phyloP scores from a whole-genome alignment of 2,329 filamentous ascomycete species.

The Cyanodermella asteris region DNA sequence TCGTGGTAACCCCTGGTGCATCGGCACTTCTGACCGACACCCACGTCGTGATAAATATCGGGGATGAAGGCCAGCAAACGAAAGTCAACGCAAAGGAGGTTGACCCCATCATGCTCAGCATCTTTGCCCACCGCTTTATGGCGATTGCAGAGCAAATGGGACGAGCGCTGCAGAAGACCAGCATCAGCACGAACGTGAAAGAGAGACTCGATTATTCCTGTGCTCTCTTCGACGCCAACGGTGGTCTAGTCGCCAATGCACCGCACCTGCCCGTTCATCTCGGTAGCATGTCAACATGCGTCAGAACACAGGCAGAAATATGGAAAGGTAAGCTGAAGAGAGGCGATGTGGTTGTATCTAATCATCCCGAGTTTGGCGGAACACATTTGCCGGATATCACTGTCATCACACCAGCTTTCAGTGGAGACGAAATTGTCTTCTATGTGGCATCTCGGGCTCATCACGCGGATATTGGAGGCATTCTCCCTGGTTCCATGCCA shows the following conservation, averaged over 20 bases:
- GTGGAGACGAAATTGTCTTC: conserved; percentile 53
- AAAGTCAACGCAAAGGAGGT: conserved; percentile 33
- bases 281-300: conserved; percentile 69
- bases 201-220: conserved; percentile 69
- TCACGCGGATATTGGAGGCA: conserved; percentile 69
- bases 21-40: conserved; percentile 61
- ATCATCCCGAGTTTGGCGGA: conserved; percentile 65
- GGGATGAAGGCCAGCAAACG: conserved; percentile 29
- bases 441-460: conserved; percentile 64
- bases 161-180: conserved; percentile 55
- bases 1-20: conserved; percentile 63
- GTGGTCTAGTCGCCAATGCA: conserved; percentile 45
- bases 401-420: conserved; percentile 58
- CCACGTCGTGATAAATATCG: conserved; percentile 72
- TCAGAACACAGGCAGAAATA: conserved; percentile 55
- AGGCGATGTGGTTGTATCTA: conserved; percentile 64
- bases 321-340: conserved; percentile 59
- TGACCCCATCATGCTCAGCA: conserved; percentile 55
- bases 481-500: conserved; percentile 65
- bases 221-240: conserved; percentile 54
- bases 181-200: conserved; percentile 60
- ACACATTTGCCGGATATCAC: conserved; percentile 73
- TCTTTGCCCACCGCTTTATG: conserved; percentile 71
- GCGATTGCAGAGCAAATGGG: conserved; percentile 74
- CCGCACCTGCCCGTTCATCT: conserved; percentile 66